These are phyloP conservation scores for Saturnispora serradocipensis DNA, from an alignment of 805 yeast genomes.

Conservation along the genomic window DNA sequence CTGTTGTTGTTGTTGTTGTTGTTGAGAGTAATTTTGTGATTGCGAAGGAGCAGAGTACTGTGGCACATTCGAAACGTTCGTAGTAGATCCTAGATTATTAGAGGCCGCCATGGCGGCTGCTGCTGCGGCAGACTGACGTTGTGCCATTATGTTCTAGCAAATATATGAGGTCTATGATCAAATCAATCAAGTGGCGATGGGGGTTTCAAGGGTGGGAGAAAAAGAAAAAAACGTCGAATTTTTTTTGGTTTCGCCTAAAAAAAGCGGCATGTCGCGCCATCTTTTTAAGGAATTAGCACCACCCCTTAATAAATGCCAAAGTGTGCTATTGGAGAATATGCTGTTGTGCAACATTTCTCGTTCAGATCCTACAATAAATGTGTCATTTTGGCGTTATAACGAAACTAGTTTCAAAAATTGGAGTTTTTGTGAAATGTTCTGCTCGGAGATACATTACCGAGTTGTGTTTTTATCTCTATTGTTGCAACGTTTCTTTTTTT, in stretches of 20 bases:
- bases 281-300: not conserved
- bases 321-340: no score
- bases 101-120: conserved; percentile 30
- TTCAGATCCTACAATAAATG: no score
- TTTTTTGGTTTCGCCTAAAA: not conserved
- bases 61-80: conserved; percentile 22
- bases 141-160: conserved; percentile 6
- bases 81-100: conserved; percentile 16
- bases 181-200: conserved; percentile 3
- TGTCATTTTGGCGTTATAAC: not conserved
- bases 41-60: conserved; percentile 21
- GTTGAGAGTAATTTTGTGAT: conserved; percentile 8
- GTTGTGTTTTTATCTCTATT: not conserved
- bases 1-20: conserved; percentile 15
- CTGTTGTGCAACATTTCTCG: no score
- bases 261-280: not conserved
- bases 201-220: not conserved
- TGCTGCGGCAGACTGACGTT: conserved; percentile 23
- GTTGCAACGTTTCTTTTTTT: not conserved
- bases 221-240: not conserved
- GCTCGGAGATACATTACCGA: not conserved
- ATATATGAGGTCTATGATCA: not conserved
- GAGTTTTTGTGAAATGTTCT: not conserved
- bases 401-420: not conserved
- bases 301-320: not conserved